A percentile compares a stretch with the other conserved stretches of the same genome.
phyloP scores from a whole-genome alignment of 495 filamentous ascomycete species.

The Bathelium albidoporum region DNA sequence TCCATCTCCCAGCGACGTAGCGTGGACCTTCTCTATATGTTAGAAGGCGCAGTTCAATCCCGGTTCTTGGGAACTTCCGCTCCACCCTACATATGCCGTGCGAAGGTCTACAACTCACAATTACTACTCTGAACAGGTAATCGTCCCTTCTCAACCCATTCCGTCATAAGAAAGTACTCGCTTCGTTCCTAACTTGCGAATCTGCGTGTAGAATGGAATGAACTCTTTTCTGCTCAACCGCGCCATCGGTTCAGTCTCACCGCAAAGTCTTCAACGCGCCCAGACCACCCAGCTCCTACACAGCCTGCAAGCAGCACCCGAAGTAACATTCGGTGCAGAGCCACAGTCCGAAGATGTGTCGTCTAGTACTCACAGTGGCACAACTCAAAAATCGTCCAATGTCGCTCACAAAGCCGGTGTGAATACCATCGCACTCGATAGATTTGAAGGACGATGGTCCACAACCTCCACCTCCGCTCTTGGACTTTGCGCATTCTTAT shows the following conservation, averaged over 20 bases:
- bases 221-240: slow-evolving; percentile 68
- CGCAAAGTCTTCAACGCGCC: slow-evolving; percentile 50
- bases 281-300: slow-evolving; percentile 52
- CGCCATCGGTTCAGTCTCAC: slow-evolving; percentile 51
- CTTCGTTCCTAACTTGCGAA: background rate
- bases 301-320: slow-evolving; percentile 50
- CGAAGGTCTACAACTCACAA: no score
- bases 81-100: no score
- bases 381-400: background rate
- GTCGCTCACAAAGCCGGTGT: slow-evolving; percentile 65
- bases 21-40: no score
- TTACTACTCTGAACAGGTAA: no score
- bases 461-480: slow-evolving; percentile 19
- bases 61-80: no score
- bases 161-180: no score
- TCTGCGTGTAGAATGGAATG: slow-evolving; percentile 44
- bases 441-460: slow-evolving; percentile 67
- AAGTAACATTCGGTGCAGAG: slow-evolving; percentile 57
- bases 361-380: background rate
- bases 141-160: no score
- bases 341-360: slow-evolving; percentile 10
- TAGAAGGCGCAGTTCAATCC: no score
- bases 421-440: slow-evolving; percentile 63
- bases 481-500: slow-evolving; percentile 9
- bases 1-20: no score